A percentile compares a stretch with the other conserved stretches of the same genome.
These are phyloP conservation scores for Penicillium verhagenii DNA, from an alignment of 495 filamentous ascomycete species.

Conservation along the genomic window DNA sequence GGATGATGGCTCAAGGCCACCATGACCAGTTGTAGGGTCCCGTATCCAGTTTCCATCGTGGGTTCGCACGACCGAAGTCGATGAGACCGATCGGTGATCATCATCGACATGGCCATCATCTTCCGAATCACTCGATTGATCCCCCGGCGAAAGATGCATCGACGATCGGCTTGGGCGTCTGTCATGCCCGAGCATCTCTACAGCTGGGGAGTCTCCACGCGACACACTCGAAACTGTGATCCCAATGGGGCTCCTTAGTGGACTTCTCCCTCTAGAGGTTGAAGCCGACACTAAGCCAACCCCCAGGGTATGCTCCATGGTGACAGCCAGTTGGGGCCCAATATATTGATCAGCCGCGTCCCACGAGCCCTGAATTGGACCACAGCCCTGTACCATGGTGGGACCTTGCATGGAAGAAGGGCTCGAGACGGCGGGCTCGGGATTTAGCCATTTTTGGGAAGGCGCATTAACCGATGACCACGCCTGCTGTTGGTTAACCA, in stretches of 20 bases:
- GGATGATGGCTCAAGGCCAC: conserved; percentile 40
- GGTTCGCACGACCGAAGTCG: conserved; percentile 23
- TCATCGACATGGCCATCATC: conserved; percentile 24
- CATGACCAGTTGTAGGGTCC: conserved; percentile 28
- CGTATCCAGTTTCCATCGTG: conserved; percentile 36
- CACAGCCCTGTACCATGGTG: background rate
- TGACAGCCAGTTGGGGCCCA: conserved; percentile 11
- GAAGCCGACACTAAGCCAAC: conserved; percentile 19
- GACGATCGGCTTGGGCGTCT: conserved; percentile 38
- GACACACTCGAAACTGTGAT: conserved; percentile 45
- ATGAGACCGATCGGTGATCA: conserved; percentile 15
- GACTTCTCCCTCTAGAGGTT: conserved; percentile 37
- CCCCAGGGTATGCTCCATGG: conserved; percentile 17
- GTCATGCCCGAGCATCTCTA: conserved; percentile 18
- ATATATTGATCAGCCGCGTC: conserved; percentile 4
- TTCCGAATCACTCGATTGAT: conserved; percentile 29
- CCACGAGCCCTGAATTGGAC: background rate
- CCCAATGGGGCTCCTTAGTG: conserved; percentile 40
- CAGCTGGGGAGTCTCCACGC: conserved; percentile 50
- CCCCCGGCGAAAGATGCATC: conserved; percentile 39
- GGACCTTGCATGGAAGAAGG: conserved; percentile 3
- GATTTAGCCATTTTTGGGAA: conserved; percentile 2
- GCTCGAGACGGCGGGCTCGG: conserved; percentile 15
- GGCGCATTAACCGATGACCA: background rate
- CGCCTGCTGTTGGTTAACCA: background rate